These are phyloP conservation scores for Selaginella tamariscina DNA, from an alignment of 75 land plant genomes.

Conservation along the genomic window DNA sequence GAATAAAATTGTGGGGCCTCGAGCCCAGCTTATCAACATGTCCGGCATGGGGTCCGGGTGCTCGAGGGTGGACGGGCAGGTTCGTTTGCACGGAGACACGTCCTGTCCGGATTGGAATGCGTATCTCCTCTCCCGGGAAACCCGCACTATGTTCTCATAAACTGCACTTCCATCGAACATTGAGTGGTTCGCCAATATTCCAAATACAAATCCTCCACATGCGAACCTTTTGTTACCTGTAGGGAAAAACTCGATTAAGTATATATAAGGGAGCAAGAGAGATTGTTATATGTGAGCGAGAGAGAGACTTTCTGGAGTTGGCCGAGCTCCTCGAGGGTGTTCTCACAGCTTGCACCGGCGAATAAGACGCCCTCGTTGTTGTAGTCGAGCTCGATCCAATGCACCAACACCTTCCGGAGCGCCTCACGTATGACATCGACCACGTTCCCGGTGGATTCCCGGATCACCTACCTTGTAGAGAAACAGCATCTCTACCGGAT, in stretches of 20 bases:
- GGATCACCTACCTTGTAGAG: neutral
- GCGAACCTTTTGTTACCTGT: neutral
- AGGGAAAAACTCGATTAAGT: neutral
- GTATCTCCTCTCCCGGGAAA: neutral
- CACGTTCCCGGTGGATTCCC: neutral
- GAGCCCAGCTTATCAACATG: too few relatives aligned
- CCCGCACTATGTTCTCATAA: neutral
- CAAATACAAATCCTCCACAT: slow-evolving; percentile 6
- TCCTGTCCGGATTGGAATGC: neutral
- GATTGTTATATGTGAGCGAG: neutral
- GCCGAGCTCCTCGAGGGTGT: neutral
- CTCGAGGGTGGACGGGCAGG: neutral
- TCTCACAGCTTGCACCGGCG: neutral
- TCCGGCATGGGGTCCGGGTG: slow-evolving; percentile 11
- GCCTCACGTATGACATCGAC: neutral
- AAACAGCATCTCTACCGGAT: neutral
- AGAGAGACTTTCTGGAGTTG: neutral
- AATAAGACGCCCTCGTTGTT: neutral
- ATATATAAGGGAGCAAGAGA: neutral
- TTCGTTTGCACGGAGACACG: neutral
- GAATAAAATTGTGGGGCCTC: too few relatives aligned
- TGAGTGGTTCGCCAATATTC: neutral
- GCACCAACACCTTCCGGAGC: neutral
- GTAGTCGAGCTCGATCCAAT: slow-evolving; percentile 4
- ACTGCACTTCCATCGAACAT: neutral